These are phyloP conservation scores for Talaromyces thailandensis DNA, from an alignment of 495 filamentous ascomycete species.

Conservation along the genomic window DNA sequence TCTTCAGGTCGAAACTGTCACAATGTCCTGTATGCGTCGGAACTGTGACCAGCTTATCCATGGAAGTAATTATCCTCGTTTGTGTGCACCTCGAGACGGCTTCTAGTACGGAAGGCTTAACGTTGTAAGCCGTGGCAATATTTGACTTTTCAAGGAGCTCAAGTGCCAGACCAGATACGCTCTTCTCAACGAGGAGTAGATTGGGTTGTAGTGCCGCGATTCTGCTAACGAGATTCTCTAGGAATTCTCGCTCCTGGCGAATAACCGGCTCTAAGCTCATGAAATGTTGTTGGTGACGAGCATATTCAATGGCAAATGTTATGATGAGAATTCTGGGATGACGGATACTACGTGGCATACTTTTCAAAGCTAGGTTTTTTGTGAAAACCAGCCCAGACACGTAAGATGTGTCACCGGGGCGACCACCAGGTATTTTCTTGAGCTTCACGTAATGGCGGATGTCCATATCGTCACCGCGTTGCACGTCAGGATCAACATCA, in stretches of 20 bases:
- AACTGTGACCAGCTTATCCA: conserved; percentile 83
- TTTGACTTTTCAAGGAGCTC: conserved; percentile 79
- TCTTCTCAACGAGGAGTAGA: conserved; percentile 78
- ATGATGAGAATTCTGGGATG: conserved; percentile 87
- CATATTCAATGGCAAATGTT: conserved; percentile 93
- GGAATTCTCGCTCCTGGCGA: conserved; percentile 90
- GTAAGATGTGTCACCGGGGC: conserved; percentile 84
- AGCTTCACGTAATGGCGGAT: conserved; percentile 98
- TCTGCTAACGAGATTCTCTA: conserved; percentile 86
- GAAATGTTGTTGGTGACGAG: conserved; percentile 89
- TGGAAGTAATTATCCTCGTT: conserved; percentile 85
- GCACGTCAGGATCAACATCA: conserved; percentile 88
- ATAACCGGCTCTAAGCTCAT: conserved; percentile 98
- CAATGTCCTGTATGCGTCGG: conserved; percentile 72
- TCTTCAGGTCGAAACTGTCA: conserved; percentile 87
- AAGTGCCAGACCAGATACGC: conserved; percentile 83
- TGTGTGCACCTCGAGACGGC: conserved; percentile 87
- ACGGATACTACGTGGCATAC: conserved; percentile 79
- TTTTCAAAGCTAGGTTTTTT: conserved; percentile 92
- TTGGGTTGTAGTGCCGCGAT: conserved; percentile 79
- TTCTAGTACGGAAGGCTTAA: conserved; percentile 90
- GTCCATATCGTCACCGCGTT: conserved; percentile 86
- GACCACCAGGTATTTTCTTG: conserved; percentile 88
- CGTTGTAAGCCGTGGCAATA: conserved; percentile 89
- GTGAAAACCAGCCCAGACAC: conserved; percentile 94